A percentile compares a stretch with the other conserved stretches of the same genome.
Conservation (phyloP, 2,329 filamentous ascomycete genomes). For the Neonectria neomacrospora region DNA sequence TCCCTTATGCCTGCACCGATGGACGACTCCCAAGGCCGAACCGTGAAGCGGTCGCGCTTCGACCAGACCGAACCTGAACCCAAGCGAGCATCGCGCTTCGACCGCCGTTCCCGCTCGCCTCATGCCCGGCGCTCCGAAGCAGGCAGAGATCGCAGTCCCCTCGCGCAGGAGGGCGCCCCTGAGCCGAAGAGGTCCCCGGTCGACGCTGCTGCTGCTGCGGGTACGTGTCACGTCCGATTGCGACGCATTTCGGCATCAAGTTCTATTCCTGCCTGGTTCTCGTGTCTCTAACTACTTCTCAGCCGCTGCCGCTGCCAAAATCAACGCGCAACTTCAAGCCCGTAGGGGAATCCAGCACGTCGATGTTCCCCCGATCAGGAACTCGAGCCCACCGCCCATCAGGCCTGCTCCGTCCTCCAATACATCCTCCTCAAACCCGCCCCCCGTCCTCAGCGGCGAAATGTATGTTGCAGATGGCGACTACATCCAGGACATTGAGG, state of each 20-base stretch:
- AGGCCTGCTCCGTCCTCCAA: slow-evolving; percentile 49
- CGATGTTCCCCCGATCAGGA: slow-evolving; percentile 84
- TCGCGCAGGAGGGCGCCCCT: slow-evolving; percentile 60
- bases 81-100: slow-evolving; percentile 82
- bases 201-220: slow-evolving; percentile 82
- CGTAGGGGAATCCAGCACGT: slow-evolving; percentile 92
- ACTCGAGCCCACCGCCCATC: slow-evolving; percentile 59
- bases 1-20: slow-evolving; percentile 51
- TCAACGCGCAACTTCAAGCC: slow-evolving; percentile 84
- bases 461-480: slow-evolving; percentile 97
- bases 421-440: slow-evolving; percentile 46
- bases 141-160: slow-evolving; percentile 81
- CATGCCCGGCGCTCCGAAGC: slow-evolving; percentile 73
- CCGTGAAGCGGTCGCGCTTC: slow-evolving; percentile 88
- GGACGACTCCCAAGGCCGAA: slow-evolving; percentile 80
- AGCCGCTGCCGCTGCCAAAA: slow-evolving; percentile 90
- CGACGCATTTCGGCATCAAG: slow-evolving; percentile 3
- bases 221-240: slow-evolving; percentile 57
- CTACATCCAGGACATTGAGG: slow-evolving; percentile 98
- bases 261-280: slow-evolving; percentile 5
- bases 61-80: slow-evolving; percentile 90
- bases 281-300: slow-evolving; percentile 33
- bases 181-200: slow-evolving; percentile 61
- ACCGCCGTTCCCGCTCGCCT: slow-evolving; percentile 90
- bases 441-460: slow-evolving; percentile 78